Conservation (phyloP, 305 asterid species). For the Fraxinus baroniana region DNA sequence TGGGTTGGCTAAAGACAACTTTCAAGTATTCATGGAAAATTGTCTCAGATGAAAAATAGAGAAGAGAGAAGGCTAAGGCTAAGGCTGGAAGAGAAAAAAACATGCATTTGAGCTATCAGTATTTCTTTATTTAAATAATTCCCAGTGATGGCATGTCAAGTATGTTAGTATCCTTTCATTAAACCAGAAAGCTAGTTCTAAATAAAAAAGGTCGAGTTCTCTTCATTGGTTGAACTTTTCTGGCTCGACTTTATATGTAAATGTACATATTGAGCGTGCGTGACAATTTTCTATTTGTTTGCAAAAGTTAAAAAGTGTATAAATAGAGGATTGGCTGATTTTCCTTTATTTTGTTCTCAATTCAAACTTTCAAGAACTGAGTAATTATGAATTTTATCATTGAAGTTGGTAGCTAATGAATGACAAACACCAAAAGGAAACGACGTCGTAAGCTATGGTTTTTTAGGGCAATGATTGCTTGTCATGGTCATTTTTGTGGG, state of each 20-base stretch:
- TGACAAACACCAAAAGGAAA: not conserved
- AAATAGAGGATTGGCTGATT: not conserved
- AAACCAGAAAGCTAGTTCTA: not conserved
- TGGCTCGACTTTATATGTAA: not conserved
- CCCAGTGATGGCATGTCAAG: constrained; percentile 15
- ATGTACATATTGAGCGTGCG: not conserved
- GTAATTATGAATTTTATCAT: not conserved
- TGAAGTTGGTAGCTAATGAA: not conserved
- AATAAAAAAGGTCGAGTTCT: not conserved
- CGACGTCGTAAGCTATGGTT: constrained; percentile 16
- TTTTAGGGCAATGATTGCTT: constrained; percentile 24
- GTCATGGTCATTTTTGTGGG: constrained; percentile 27
- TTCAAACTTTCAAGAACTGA: not conserved
- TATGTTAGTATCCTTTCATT: not conserved
- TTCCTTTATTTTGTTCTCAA: not conserved
- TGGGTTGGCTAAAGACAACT: constrained; percentile 10
- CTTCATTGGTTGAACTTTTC: not conserved
- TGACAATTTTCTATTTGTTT: not conserved
- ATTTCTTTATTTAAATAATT: constrained; percentile 15
- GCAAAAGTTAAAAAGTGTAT: not conserved
- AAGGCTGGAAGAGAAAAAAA: not conserved
- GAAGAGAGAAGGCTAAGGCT: not conserved
- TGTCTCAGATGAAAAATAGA: constrained; percentile 7
- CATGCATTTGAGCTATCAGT: constrained; percentile 2
- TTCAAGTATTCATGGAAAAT: constrained; percentile 6